phyloP scores from a whole-genome alignment of 2,329 filamentous ascomycete genomes.

The Chaetothyriales sp. region DNA sequence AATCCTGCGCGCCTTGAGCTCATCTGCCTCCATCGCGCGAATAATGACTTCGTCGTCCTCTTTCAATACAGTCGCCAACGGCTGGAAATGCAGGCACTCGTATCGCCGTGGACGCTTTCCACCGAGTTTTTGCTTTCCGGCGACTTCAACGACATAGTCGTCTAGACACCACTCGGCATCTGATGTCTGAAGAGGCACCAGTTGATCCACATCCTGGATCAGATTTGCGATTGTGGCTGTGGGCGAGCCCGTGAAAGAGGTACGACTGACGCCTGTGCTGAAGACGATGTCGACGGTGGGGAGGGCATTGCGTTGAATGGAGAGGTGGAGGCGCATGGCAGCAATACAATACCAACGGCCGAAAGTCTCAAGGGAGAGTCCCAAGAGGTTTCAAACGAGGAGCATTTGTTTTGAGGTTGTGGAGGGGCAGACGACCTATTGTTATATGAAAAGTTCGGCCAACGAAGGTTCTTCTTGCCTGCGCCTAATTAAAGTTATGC shows the following conservation, averaged over 20 bases:
- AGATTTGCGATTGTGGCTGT: constrained; percentile 60
- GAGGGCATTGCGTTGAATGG: constrained; percentile 56
- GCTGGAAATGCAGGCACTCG: constrained; percentile 77
- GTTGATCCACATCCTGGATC: constrained; percentile 61
- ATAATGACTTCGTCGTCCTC: constrained; percentile 81
- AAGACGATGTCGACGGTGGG: constrained; percentile 60
- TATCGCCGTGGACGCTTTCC: constrained; percentile 36
- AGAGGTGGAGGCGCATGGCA: constrained; percentile 55
- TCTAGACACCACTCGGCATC: constrained; percentile 63
- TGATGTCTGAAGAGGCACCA: constrained; percentile 63
- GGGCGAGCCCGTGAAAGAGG: constrained; percentile 26
- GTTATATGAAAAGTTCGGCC: not conserved
- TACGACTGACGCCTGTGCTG: constrained; percentile 37
- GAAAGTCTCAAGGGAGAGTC: not conserved
- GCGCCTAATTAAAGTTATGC: not conserved
- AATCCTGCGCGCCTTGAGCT: constrained; percentile 56
- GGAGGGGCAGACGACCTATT: too few species aligned
- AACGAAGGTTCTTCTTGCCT: not conserved
- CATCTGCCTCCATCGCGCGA: constrained; percentile 58
- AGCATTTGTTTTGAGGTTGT: not conserved
- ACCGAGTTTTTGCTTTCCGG: constrained; percentile 15
- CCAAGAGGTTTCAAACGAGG: not conserved
- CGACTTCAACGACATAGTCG: constrained; percentile 73
- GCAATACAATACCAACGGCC: not conserved
- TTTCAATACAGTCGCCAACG: constrained; percentile 53